Base-by-base conservation (phyloP, 2,329 filamentous ascomycete species). In the Pseudocercospora fijiensis region DNA sequence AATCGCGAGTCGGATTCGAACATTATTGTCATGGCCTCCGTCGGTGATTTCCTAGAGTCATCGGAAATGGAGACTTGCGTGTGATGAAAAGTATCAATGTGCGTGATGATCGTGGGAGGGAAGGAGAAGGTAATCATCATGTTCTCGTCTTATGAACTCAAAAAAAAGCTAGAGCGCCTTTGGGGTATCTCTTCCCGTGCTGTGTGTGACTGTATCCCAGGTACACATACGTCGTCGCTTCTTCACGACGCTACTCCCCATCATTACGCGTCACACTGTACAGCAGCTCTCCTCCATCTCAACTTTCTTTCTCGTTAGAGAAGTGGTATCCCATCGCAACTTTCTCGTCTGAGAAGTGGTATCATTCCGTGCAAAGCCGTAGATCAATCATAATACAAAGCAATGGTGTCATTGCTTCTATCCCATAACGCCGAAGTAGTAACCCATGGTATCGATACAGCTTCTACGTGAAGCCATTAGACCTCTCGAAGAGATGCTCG, bases 401-500 rank as follows among this genome's bases (percentile, higher is more conserved):
- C 53, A 56, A 56, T 28, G 11, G 30, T 9, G 8, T 41, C 28
- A 30, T 41, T 41, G 53, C 53, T 56, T 56, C 53, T 37, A 33
- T 18, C 26, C 18, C 26, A 10, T 41, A 41, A 30, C 28, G 5
- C n/a, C 9, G 27, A 2, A n/a, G 27, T 33, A 18, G n/a, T 18
- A 26, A 11, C 4, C 18, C 16, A 4, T 56, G 18, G 13, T 41
- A 24, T 24, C 26, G 26, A 53, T 0, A 4, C 26, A 18, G 51
- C 22, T 26, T 56, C 30, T 18, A n/a, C 33, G 10, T 37, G 28
- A 56, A 37, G n/a, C 28, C 53, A 41, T 56, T 56, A 9, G 53
- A 10, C 22, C 62, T 66, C 65, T 68, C 70, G 59, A 75, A 75
- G 58, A 70, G 30, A 26, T 64, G 41, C 57, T 74, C 73, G 57